phyloP scores from a whole-genome alignment of 177 flowering plant species.

The Vitis hybrid region DNA sequence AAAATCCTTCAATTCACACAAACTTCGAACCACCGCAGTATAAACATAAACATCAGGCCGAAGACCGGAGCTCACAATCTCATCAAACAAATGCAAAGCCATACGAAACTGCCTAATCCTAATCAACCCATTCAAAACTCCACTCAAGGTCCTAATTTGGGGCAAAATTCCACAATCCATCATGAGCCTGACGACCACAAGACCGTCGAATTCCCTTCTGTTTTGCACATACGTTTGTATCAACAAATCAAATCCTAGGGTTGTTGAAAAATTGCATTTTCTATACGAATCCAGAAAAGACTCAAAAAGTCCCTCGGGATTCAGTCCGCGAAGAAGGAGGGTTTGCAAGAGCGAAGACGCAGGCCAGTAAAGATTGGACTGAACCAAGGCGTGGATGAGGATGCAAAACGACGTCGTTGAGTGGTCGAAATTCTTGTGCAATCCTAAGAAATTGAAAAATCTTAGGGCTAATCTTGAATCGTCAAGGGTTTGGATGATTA shows the following conservation, averaged over 20 bases:
- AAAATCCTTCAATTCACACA: slow-evolving; percentile 71
- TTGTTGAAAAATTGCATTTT: slow-evolving; percentile 33
- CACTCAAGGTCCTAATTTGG: slow-evolving; percentile 67
- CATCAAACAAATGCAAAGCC: slow-evolving; percentile 57
- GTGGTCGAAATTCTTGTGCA: slow-evolving; percentile 68
- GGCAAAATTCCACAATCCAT: slow-evolving; percentile 37
- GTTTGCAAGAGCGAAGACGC: slow-evolving; percentile 80
- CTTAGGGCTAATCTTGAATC: slow-evolving; percentile 72
- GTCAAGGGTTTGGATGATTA: slow-evolving; percentile 52
- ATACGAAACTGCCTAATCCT: slow-evolving; percentile 46
- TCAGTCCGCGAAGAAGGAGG: slow-evolving; percentile 39
- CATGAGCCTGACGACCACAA: slow-evolving; percentile 49
- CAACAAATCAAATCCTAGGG: slow-evolving; percentile 71
- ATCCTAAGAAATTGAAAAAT: slow-evolving; percentile 83
- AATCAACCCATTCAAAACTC: slow-evolving; percentile 59
- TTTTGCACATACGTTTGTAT: slow-evolving; percentile 55
- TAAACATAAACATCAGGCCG: slow-evolving; percentile 56
- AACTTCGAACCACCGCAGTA: slow-evolving; percentile 51
- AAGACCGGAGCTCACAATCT: slow-evolving; percentile 38
- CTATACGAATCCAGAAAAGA: slow-evolving; percentile 36
- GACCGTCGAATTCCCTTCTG: slow-evolving; percentile 49
- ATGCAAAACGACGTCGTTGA: slow-evolving; percentile 77
- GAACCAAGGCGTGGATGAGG: slow-evolving; percentile 63
- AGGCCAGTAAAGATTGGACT: slow-evolving; percentile 62
- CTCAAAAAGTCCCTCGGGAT: slow-evolving; percentile 41